Conservation (phyloP, 768 basidiomycete genomes). For the Hortiboletus flavorubellus region DNA sequence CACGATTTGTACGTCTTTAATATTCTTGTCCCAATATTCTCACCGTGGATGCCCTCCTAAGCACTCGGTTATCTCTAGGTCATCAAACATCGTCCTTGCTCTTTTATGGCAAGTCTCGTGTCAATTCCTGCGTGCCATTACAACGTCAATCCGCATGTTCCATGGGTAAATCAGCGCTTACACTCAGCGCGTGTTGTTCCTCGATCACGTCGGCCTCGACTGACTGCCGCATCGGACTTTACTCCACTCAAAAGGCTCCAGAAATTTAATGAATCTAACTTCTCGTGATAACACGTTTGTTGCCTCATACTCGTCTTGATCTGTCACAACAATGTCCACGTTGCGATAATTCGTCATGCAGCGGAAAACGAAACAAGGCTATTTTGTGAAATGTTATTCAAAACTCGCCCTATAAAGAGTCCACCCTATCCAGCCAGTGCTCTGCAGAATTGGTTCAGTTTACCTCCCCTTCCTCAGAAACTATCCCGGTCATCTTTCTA, state of each 20-base stretch:
- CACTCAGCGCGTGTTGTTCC: conserved; percentile 58
- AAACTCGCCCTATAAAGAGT: conserved; percentile 55
- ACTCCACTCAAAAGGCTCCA: conserved; percentile 69
- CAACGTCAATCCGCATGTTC: conserved; percentile 34
- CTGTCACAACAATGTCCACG: conserved; percentile 67
- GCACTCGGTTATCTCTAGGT: conserved; percentile 27
- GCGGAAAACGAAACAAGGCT: conserved; percentile 39
- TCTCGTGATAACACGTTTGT: conserved; percentile 68
- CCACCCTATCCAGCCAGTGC: conserved; percentile 8
- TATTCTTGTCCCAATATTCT: conserved; percentile 28
- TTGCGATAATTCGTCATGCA: conserved; percentile 65
- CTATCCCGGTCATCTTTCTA: conserved; percentile 32
- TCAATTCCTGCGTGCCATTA: conserved; percentile 26
- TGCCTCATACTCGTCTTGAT: conserved; percentile 66
- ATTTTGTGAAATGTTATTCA: conserved; percentile 45
- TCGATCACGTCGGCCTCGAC: conserved; percentile 64
- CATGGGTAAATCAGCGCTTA: conserved; percentile 49
- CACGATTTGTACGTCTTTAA: conserved; percentile 32
- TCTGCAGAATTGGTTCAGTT: conserved; percentile 25
- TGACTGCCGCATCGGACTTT: conserved; percentile 53
- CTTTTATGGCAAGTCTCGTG: conserved; percentile 28
- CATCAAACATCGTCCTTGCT: conserved; percentile 15
- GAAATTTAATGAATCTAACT: conserved; percentile 58
- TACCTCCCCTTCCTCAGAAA: conserved; percentile 32
- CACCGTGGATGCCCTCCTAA: conserved; percentile 17